Conservation (phyloP, 2,329 filamentous ascomycete genomes). For the Neopestalotiopsis sp. region DNA sequence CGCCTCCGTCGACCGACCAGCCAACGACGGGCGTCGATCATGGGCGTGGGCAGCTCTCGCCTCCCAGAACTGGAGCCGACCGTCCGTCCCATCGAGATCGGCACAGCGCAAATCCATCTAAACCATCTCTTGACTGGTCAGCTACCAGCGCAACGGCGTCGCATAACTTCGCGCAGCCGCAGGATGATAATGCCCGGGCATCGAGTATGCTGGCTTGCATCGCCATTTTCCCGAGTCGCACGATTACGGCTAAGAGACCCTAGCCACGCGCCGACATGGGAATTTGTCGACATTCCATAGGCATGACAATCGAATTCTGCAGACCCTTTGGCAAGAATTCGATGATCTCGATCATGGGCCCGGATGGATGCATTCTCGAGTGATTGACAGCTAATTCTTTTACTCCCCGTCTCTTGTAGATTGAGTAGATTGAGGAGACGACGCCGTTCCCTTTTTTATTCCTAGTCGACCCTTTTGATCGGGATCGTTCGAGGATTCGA, state of each 20-base stretch:
- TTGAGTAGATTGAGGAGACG: background rate
- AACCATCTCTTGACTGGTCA: background rate
- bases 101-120: background rate
- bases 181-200: background rate
- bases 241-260: background rate
- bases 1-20: background rate
- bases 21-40: background rate
- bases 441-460: background rate
- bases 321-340: background rate
- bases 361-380: background rate
- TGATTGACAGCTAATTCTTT: background rate
- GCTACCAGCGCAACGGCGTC: background rate
- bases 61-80: background rate
- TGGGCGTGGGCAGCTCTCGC: background rate
- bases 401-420: background rate
- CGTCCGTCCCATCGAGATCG: constrained; percentile 6
- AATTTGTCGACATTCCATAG: background rate
- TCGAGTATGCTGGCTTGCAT: background rate
- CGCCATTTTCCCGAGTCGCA: background rate
- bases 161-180: constrained; percentile 1
- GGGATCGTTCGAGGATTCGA: background rate
- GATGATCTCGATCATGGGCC: background rate
- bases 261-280: background rate
- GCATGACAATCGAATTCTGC: background rate
- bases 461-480: background rate